Evolutionary conservation across 768 basidiomycete species (phyloP), one percentile per base, ranked within the genome.

Genomic region (Strobilomyces dryophilus): DNA sequence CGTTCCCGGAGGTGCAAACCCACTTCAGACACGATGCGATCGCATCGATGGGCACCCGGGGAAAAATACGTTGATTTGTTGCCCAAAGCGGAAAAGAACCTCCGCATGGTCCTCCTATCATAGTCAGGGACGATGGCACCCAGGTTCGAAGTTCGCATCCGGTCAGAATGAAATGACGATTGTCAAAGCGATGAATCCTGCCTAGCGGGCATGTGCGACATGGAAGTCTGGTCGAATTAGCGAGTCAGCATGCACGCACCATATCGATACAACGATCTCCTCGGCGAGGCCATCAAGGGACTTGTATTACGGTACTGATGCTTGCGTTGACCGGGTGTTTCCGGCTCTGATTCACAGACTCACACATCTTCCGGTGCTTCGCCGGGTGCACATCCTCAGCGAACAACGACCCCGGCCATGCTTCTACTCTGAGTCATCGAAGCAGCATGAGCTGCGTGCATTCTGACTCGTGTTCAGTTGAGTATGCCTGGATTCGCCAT

Each of bases 1-100:
- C 7, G 27, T 40, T 50, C 43, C 52, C 47, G 54, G 51, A 49
- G 26, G 39, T 32, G 7, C 17, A 37, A 24, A 20, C 17, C 34
- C 51, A 24, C 29, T 24, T 37, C 31, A 31, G 37, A 63, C 61
- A 62, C 55, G 61, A 57, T 66, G 57, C 51, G 49, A 29, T 36
- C 29, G 4, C 17, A 52, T 65, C 54, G 44, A 56, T 52, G 20
- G n/a, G n/a, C n/a, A n/a, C n/a, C n/a, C n/a, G n/a, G n/a, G 21
- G 24, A 45, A 12, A 34, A 34, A 5, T 11, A 52, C 31, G 51
- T 43, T 32, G 41, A 51, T 8, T 49, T 27, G 14, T 29, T 29
- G 52, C 51, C 49, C 42, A 56, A 65, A 46, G 15, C 8, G 54
- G 56, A 51, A 56, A 47, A 18, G 47, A 8, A 40, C 7, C 20